phyloP scores from a whole-genome alignment of 2,329 filamentous ascomycete genomes.

The Ceratocystis eucalypticola region DNA sequence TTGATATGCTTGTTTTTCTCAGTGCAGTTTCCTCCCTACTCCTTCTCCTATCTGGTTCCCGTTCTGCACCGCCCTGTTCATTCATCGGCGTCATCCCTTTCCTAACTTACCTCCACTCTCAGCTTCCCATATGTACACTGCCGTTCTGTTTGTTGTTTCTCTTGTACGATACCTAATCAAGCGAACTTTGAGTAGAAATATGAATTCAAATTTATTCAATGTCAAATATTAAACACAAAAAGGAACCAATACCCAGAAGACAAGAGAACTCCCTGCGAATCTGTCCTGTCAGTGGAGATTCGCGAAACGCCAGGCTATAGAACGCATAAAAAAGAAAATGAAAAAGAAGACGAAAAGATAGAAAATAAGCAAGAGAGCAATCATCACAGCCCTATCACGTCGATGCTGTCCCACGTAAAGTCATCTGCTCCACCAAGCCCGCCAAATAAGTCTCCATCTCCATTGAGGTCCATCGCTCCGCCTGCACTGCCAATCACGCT shows the following conservation, averaged over 20 bases:
- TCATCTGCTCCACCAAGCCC: conserved; percentile 15
- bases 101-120: neutral
- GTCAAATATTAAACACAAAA: neutral
- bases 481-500: neutral
- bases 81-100: neutral
- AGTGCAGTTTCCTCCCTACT: neutral
- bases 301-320: neutral
- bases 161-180: neutral
- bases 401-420: conserved; percentile 18
- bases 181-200: neutral
- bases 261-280: neutral
- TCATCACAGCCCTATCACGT: conserved; percentile 14
- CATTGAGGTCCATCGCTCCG: conserved; percentile 8
- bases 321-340: neutral
- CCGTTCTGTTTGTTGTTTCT: neutral
- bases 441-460: conserved; percentile 17
- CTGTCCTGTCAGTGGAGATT: neutral
- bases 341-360: neutral
- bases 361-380: neutral
- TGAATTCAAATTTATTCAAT: neutral
- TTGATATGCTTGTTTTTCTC: too few relatives aligned
- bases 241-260: neutral
- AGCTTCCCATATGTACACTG: neutral
- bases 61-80: too few relatives aligned
- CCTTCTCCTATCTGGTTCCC: neutral